phyloP scores from a whole-genome alignment of 176 grass and related monocot genomes.

The Oryza coarctata region DNA sequence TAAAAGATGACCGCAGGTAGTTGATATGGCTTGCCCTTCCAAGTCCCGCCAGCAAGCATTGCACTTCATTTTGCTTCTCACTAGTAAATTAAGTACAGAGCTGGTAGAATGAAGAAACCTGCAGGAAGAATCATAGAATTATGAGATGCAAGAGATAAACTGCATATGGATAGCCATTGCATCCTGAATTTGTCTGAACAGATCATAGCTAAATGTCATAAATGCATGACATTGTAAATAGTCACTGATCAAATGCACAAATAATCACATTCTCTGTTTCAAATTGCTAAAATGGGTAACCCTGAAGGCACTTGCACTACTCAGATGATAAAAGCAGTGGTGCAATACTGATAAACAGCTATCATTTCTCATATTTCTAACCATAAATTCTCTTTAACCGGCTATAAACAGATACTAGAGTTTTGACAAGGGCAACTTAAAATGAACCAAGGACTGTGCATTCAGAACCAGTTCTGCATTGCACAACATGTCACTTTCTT shows the following conservation, averaged over 20 bases:
- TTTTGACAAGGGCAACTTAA: neutral
- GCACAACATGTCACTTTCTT: neutral
- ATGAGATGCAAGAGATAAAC: neutral
- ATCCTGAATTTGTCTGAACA: neutral
- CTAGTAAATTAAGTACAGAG: constrained; percentile 8
- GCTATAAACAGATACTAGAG: neutral
- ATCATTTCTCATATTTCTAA: neutral
- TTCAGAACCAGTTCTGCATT: neutral
- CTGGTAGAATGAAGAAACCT: constrained; percentile 14
- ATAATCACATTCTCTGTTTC: neutral
- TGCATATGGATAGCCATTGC: neutral
- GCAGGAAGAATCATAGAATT: constrained; percentile 25
- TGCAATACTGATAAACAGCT: too few relatives aligned
- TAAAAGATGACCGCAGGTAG: constrained; percentile 84
- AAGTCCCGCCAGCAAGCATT: constrained; percentile 90
- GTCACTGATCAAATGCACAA: neutral
- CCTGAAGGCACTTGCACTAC: neutral
- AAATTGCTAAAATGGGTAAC: neutral
- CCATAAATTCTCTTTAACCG: neutral
- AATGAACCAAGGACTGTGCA: neutral
- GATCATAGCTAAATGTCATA: neutral
- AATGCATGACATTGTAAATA: too few relatives aligned
- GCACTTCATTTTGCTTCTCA: constrained; percentile 68
- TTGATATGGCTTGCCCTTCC: constrained; percentile 77
- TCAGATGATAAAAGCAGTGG: neutral